Evolutionary conservation across 78 protist species (phyloP).

Genomic region (Ministeria vibrans): DNA sequence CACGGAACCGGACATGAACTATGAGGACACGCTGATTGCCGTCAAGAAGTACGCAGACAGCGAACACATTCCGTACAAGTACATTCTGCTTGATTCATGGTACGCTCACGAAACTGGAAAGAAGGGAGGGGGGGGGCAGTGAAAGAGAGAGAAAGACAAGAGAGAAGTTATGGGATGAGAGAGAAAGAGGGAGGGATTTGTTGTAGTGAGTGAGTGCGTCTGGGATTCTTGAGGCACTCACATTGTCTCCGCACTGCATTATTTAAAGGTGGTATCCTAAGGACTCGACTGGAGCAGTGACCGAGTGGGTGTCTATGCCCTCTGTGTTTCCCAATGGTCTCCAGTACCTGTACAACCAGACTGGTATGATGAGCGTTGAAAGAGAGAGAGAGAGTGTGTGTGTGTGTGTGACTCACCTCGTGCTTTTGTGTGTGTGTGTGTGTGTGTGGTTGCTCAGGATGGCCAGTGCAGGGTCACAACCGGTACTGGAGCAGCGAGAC

Average conservation of each 20-base stretch:
- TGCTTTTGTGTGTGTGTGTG: background rate
- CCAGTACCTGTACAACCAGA: no score
- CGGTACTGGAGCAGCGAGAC: conserved; percentile 40
- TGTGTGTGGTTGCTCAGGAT: conserved; percentile 3
- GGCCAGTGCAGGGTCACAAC: conserved; percentile 44
- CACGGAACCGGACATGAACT: conserved; percentile 16
- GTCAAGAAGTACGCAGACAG: conserved; percentile 5
- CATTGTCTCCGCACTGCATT: no score
- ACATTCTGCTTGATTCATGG: conserved; percentile 38
- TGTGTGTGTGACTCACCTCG: conserved; percentile 18
- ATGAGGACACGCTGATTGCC: conserved; percentile 22
- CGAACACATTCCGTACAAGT: background rate
- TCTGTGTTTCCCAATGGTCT: no score
- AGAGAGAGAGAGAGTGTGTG: background rate
- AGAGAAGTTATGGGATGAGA: no score
- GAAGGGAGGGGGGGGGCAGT: no score
- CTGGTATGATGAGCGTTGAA: no score
- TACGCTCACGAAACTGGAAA: no score
- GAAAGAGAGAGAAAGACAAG: no score
- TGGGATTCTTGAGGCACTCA: no score
- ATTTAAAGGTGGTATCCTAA: no score
- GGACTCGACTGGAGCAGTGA: no score
- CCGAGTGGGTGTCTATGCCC: no score
- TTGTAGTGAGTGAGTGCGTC: background rate
- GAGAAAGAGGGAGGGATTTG: conserved; percentile 7